phyloP scores from a whole-genome alignment of 140 eudicot species.

The Bidens hawaiensis region DNA sequence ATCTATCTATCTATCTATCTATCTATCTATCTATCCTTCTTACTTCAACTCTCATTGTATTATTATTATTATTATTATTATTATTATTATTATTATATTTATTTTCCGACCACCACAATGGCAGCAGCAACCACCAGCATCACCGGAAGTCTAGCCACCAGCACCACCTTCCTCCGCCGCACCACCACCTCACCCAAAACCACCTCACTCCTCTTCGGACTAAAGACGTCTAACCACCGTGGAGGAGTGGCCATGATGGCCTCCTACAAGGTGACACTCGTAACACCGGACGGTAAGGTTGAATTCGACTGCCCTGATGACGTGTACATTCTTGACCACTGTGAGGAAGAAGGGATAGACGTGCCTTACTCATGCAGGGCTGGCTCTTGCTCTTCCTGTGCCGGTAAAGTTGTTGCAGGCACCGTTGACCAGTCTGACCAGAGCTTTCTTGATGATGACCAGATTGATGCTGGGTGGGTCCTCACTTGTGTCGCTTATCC shows the following conservation, averaged over 20 bases:
- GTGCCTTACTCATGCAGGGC: slow-evolving; percentile 80
- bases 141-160: slow-evolving; percentile 43
- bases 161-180: slow-evolving; percentile 47
- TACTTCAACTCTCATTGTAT: slow-evolving; percentile 11
- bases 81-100: no score
- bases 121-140: slow-evolving; percentile 51
- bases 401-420: slow-evolving; percentile 53
- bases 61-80: no score
- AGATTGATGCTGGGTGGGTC: slow-evolving; percentile 51
- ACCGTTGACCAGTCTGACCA: slow-evolving; percentile 56
- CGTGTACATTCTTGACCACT: slow-evolving; percentile 53
- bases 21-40: slow-evolving; percentile 1
- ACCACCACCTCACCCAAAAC: slow-evolving; percentile 22
- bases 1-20: slow-evolving; percentile 10
- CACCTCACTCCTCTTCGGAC: background rate
- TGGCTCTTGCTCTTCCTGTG: slow-evolving; percentile 74
- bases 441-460: slow-evolving; percentile 63
- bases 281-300: slow-evolving; percentile 45
- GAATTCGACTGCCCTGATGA: slow-evolving; percentile 39
- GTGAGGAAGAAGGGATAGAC: slow-evolving; percentile 42
- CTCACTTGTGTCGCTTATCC: slow-evolving; percentile 76
- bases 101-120: slow-evolving; percentile 22
- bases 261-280: slow-evolving; percentile 50
- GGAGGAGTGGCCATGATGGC: slow-evolving; percentile 51
- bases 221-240: background rate